phyloP scores from a whole-genome alignment of 441 rosid genomes.

The Adansonia madagascariensis region DNA sequence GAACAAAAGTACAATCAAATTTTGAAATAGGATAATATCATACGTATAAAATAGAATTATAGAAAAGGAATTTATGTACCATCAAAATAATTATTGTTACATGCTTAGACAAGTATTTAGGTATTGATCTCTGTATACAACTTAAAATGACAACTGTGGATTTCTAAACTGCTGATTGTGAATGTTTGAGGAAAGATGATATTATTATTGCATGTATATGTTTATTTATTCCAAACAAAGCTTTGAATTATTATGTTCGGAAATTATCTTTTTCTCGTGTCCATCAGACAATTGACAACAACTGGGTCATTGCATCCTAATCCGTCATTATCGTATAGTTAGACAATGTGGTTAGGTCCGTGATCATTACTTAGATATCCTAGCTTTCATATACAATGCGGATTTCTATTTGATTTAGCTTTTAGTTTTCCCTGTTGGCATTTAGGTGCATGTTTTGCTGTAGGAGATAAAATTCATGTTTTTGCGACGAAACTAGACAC shows the following conservation, averaged over 20 bases:
- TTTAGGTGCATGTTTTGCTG: neutral
- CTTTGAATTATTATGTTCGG: neutral
- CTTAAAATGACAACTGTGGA: no score
- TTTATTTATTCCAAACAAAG: neutral
- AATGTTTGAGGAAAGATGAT: neutral
- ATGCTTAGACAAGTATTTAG: no score
- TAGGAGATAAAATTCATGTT: neutral
- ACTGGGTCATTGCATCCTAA: neutral
- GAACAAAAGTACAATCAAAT: neutral
- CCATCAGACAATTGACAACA: neutral
- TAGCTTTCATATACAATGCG: no score
- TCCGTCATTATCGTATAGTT: neutral
- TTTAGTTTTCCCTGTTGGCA: neutral
- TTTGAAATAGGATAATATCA: neutral
- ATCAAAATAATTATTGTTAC: no score
- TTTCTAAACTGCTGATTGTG: neutral
- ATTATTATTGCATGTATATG: neutral
- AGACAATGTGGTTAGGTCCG: neutral
- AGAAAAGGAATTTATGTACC: no score
- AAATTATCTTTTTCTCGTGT: neutral
- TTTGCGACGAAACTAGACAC: neutral
- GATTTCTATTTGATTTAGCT: slow-evolving; percentile 14
- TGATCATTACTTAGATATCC: neutral
- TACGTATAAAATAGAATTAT: neutral
- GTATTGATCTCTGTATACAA: no score